Evolutionary conservation across 768 basidiomycete species (phyloP).

Genomic region (Kwoniella mangroviensis): DNA sequence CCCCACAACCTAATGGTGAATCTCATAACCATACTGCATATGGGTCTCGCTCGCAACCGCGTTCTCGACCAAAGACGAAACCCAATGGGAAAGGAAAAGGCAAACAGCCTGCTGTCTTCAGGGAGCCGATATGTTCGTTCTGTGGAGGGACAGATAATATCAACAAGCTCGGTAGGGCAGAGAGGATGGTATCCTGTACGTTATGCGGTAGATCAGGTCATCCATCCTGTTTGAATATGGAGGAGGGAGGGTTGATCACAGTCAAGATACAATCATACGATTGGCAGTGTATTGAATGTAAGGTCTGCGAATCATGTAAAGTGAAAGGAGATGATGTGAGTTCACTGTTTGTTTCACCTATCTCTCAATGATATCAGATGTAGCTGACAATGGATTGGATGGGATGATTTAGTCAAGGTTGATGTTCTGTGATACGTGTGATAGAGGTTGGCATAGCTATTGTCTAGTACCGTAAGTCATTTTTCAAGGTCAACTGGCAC

Average conservation of each 20-base stretch:
- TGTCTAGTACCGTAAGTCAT: constrained; percentile 50
- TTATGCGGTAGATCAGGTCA: constrained; percentile 91
- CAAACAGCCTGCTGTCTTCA: constrained; percentile 12
- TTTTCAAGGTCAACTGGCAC: constrained; percentile 17
- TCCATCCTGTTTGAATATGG: constrained; percentile 76
- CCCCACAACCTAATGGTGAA: constrained; percentile 2
- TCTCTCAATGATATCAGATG: not conserved
- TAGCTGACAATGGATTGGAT: not conserved
- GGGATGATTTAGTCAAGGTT: constrained; percentile 61
- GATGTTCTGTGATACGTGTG: constrained; percentile 91
- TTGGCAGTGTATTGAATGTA: constrained; percentile 92
- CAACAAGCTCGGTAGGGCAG: constrained; percentile 67
- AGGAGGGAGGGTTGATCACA: constrained; percentile 51
- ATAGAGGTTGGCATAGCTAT: constrained; percentile 63
- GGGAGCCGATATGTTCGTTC: constrained; percentile 66
- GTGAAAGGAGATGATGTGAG: constrained; percentile 88
- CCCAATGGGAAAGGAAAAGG: constrained; percentile 23
- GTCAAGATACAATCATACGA: constrained; percentile 69
- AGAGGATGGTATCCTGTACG: constrained; percentile 76
- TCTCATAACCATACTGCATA: not conserved
- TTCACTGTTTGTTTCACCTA: constrained; percentile 18
- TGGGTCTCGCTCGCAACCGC: not conserved
- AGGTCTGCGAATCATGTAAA: constrained; percentile 84
- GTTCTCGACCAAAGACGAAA: not conserved
- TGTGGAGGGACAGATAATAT: constrained; percentile 70